These are phyloP conservation scores for Lipomyces yamadae DNA, from an alignment of 805 yeast genomes.

Conservation along the genomic window DNA sequence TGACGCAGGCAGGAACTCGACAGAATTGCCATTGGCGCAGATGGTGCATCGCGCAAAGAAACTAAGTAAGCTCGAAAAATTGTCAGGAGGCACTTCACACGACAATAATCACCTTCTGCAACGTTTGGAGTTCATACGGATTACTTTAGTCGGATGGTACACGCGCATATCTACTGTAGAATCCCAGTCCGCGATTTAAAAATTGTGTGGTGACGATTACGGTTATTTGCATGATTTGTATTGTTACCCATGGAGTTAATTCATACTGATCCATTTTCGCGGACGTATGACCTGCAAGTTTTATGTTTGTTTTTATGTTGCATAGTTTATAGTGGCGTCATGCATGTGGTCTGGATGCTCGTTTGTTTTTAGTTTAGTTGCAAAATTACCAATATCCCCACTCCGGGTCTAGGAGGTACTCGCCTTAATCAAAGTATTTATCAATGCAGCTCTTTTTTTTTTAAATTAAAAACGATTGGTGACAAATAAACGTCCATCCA, in stretches of 20 bases:
- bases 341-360: constrained; percentile 1
- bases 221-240: constrained; percentile 1
- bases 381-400: constrained; percentile 2
- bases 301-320: neutral
- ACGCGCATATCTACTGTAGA: constrained; percentile 2
- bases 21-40: constrained; percentile 14
- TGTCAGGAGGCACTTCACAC: constrained; percentile 1
- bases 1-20: constrained; percentile 52
- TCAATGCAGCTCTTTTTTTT: neutral
- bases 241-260: neutral
- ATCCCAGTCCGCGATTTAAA: neutral
- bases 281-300: neutral
- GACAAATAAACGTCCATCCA: neutral
- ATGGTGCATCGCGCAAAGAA: constrained; percentile 16
- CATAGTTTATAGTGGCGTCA: constrained; percentile 1
- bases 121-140: constrained; percentile 18
- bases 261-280: neutral
- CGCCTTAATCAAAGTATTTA: neutral
- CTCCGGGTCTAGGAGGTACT: neutral
- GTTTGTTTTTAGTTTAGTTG: neutral
- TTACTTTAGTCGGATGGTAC: constrained; percentile 19
- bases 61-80: neutral
- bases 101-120: constrained; percentile 16
- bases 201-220: neutral
- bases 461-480: neutral